Percentiles rank a stretch among this genome's conserved stretches.
Evolutionary conservation across 2,329 filamentous ascomycete genomes (phyloP).

Genomic region (Hymenoscyphus linearis): DNA sequence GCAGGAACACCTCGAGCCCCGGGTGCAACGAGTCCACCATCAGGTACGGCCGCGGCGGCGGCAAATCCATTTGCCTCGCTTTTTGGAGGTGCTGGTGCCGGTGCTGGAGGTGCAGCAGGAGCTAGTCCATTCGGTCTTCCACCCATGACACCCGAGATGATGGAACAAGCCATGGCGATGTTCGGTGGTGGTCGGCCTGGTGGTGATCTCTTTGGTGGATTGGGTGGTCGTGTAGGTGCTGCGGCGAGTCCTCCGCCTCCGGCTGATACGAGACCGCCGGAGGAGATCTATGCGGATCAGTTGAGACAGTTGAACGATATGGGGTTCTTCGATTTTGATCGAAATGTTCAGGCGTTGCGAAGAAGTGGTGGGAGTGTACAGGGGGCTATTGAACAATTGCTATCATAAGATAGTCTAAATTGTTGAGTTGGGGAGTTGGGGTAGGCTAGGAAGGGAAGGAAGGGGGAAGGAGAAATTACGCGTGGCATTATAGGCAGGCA

Average conservation of each 20-base stretch:
- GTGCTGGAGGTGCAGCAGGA: slow-evolving; percentile 22
- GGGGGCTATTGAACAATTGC: slow-evolving; percentile 75
- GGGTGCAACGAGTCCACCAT: slow-evolving; percentile 30
- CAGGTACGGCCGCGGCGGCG: slow-evolving; percentile 34
- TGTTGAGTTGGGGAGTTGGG: background rate
- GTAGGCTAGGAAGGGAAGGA: too few species aligned
- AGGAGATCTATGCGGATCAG: slow-evolving; percentile 89
- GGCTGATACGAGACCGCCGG: slow-evolving; percentile 78
- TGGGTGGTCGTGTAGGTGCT: slow-evolving; percentile 9
- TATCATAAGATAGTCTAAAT: slow-evolving; percentile 29
- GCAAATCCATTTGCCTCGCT: slow-evolving; percentile 66
- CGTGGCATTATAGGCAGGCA: too few species aligned
- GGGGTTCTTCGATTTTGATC: slow-evolving; percentile 96
- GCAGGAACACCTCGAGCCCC: slow-evolving; percentile 29
- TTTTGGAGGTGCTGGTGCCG: slow-evolving; percentile 43
- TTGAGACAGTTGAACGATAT: slow-evolving; percentile 94
- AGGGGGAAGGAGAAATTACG: too few species aligned
- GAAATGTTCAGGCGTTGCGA: slow-evolving; percentile 82
- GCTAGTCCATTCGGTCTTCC: slow-evolving; percentile 42
- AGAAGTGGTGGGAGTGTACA: slow-evolving; percentile 91
- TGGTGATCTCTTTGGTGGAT: slow-evolving; percentile 31
- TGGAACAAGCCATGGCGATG: slow-evolving; percentile 48
- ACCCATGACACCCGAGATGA: slow-evolving; percentile 48
- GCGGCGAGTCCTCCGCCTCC: slow-evolving; percentile 46
- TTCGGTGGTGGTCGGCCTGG: slow-evolving; percentile 21